Evolutionary conservation across 225 moss, liverwort and hornwort genomes (phyloP), one percentile per base, ranked within the genome.

Genomic region (Marchantia polymorpha): DNA sequence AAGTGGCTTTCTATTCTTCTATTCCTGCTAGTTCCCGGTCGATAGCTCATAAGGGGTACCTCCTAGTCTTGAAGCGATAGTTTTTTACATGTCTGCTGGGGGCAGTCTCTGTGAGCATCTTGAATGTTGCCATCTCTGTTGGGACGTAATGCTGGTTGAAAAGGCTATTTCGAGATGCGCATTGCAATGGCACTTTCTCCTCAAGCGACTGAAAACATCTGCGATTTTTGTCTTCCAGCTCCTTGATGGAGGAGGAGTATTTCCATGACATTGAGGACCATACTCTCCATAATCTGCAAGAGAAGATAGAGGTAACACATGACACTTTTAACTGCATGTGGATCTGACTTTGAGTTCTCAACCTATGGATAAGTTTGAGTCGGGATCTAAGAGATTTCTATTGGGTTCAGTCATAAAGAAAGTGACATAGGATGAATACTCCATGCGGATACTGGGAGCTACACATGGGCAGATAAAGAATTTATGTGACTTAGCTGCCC

Each of bases 241-340:
- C 85, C 79, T 26, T 72, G 68, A 72, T 92, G 81, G 81, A 94
- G 72, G 96, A 97, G 85, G 76, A 89, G 78, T 63, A 64, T 20
- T 93, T 94, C 73, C 89, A 92, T 76, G 84, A 89, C 27, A 74
- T 89, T 69, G 91, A 11, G 52, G 59, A 89, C 72, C 30, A 88
- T 75, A 86, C 85, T 73, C 87, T 94, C 65, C 79, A 97, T 78
- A 78, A 79, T 51, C 87, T 94, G 84, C 90, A 94, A 87, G 92
- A 93, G 72, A 93, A 86, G 85, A 86, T 96, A 77, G 92, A 94
- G 74, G 74, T 74, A 6, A n/a, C 54, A 54, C 54, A 51, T 3
- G 1, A 23, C 15, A 7, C 14, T n/a, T 17, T 31, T 12, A 69
- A 31, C 27, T 15, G 14, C 16, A 46, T 31, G 11, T 10, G 3